These are phyloP conservation scores for Lactarius evosmus DNA, from an alignment of 768 basidiomycete genomes.

Conservation along the genomic window DNA sequence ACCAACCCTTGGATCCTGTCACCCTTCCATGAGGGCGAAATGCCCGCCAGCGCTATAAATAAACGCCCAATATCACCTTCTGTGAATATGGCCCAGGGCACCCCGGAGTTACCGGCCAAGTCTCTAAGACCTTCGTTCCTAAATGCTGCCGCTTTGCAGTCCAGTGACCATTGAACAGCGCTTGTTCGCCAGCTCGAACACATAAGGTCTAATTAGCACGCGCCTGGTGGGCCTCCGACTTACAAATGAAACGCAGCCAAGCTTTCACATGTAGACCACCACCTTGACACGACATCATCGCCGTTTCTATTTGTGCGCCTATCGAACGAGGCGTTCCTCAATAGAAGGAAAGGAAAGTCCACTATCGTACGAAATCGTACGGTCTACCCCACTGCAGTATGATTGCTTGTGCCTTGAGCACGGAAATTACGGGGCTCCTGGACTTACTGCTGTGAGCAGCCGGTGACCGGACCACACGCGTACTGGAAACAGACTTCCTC, in stretches of 20 bases:
- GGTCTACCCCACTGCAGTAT: neutral
- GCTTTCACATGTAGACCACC: neutral
- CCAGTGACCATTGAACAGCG: neutral
- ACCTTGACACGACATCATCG: neutral
- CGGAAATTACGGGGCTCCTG: neutral
- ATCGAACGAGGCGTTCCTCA: neutral
- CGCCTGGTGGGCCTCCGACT: neutral
- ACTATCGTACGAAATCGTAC: neutral
- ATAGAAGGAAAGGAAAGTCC: neutral
- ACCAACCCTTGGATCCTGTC: neutral
- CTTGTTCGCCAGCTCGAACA: neutral
- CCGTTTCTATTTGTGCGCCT: neutral
- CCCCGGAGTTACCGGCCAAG: neutral
- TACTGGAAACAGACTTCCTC: too few species aligned
- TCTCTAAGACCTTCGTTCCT: slow-evolving; percentile 2
- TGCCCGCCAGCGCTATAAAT: neutral
- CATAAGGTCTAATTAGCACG: neutral
- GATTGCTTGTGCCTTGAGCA: neutral
- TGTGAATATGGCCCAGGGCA: neutral
- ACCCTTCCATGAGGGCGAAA: neutral
- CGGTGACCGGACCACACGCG: too few species aligned
- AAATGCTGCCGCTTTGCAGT: slow-evolving; percentile 1
- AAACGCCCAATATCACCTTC: neutral
- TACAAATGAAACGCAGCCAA: too few species aligned
- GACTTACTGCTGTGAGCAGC: neutral